Base-by-base conservation (phyloP, 805 yeast species). In the Candida nonsorbophila region DNA sequence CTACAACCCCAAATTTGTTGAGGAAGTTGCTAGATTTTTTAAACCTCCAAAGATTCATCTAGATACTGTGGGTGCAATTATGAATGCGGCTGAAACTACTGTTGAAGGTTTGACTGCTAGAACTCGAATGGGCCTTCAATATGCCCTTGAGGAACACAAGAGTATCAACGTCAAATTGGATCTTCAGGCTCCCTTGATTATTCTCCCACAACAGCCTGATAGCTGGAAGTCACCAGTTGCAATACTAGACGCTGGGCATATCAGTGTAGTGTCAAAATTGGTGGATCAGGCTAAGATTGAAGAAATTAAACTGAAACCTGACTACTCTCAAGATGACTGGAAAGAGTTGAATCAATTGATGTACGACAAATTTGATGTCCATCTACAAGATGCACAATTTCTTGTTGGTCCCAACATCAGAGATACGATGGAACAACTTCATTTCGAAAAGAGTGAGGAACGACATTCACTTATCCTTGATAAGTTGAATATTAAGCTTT, bases 1-100 rank as follows among this genome's bases (percentile, higher is more conserved):
- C 47, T 90, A 92, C 53, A 88, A 90, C 53, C 82, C 85, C n/a
- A 70, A 66, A 24, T 84, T 92, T 41, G 67, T 90, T 17, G 92
- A 87, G 42, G 82, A 77, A 34, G 67, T 92, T 28, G 68, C 73
- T 10, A 58, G 53, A 34, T 90, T 94, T 47, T 92, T 92, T 65
- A 77, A 72, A 27, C 95, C 97, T 1, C 95, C 96, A 13, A 77
- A 77, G 35, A 77, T 77, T 16, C 94, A 88, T 44, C 65, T 79
- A 32, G 95, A 88, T 46, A 87, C 97, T 0, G 77, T 92, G 14
- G 90, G 87, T 20, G 92, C 92, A 7, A 74, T 94, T 15, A 75
- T 92, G 75, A 80, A 76, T 53, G 97, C 96, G 1, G 98, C 99
- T 0, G 95, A 88, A 38, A 84, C 88, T 0, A 88, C 96, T 0